Conservation (phyloP, 306 rosid genomes). For the Hippophae gyantsensis region DNA sequence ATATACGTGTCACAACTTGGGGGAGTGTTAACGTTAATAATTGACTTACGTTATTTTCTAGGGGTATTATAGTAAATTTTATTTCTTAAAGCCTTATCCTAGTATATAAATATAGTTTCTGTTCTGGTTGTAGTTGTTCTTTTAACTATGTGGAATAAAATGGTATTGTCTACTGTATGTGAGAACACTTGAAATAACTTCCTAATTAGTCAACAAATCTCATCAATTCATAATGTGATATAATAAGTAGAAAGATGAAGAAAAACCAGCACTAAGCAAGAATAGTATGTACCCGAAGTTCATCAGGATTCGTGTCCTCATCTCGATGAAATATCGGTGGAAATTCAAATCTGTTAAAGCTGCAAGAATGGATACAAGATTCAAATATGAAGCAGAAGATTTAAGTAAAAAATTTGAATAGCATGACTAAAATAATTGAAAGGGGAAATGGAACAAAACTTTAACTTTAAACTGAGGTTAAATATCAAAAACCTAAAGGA, state of each 20-base stretch:
- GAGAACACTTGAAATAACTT: no score
- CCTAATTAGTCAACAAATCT: no score
- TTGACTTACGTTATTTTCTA: no score
- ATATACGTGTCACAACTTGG: not conserved
- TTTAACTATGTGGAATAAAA: no score
- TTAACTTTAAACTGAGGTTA: slow-evolving; percentile 1
- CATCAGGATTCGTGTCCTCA: slow-evolving; percentile 64
- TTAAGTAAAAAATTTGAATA: not conserved
- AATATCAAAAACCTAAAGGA: no score
- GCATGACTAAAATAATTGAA: not conserved
- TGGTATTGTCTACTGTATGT: no score
- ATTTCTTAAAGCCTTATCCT: no score
- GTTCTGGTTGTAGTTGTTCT: no score
- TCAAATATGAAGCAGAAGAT: slow-evolving; percentile 18
- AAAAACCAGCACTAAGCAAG: slow-evolving; percentile 10
- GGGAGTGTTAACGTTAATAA: no score
- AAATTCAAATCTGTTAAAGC: slow-evolving; percentile 81
- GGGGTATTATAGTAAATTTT: no score
- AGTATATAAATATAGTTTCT: no score
- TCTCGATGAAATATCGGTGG: slow-evolving; percentile 84
- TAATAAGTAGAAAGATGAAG: not conserved
- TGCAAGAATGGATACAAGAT: slow-evolving; percentile 35
- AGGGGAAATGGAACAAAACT: slow-evolving; percentile 13
- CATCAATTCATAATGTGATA: no score
- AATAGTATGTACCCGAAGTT: slow-evolving; percentile 62